Evolutionary conservation across 768 basidiomycete species (phyloP), one percentile per base, ranked within the genome.

Genomic region (Cystofilobasidium macerans): DNA sequence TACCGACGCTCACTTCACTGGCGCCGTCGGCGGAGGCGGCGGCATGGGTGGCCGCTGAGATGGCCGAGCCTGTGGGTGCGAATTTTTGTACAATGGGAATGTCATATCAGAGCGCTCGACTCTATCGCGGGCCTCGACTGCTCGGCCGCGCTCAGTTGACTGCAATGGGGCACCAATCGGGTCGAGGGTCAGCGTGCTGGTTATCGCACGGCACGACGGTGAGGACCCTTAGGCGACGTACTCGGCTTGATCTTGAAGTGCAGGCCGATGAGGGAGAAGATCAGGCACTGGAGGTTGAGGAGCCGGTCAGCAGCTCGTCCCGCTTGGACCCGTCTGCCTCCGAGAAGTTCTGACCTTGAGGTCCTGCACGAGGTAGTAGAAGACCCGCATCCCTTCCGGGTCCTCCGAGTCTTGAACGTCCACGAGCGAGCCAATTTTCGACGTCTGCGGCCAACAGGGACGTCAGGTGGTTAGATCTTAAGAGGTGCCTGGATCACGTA

Each of bases 191-290:
- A 54, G 51, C 7, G 28, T 14, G 12, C 3, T 51, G 24, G 18
- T 26, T 18, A 54, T 7, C 3, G 51, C 26, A 18, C 4, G 18
- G 16, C 24, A 14, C 2, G 9, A 57, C 13, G 2, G 11, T 18
- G 32, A 61, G 42, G 13, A n/a, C n/a, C n/a, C n/a, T n/a, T n/a
- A n/a, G n/a, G 16, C 57, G 36, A 57, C 45, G 30, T 78, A 84
- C 91, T 97, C 20, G 95, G 95, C 82, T 99, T 98, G 82, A 99
- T 98, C 80, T 98, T 98, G 86, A 99, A 98, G 81, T 99, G 94
- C 42, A 99, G 83, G 3, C 91, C 90, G 75, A 99, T 98, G 69
- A 99, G 83, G 12, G 95, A 97, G 77, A 98, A 95, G 71, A 99
- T 93, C 68, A 97, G 83, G 78, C 93, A 97, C 94, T 99, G 72